phyloP scores from a whole-genome alignment of 331 rosid genomes.

The Ulmus americana region DNA sequence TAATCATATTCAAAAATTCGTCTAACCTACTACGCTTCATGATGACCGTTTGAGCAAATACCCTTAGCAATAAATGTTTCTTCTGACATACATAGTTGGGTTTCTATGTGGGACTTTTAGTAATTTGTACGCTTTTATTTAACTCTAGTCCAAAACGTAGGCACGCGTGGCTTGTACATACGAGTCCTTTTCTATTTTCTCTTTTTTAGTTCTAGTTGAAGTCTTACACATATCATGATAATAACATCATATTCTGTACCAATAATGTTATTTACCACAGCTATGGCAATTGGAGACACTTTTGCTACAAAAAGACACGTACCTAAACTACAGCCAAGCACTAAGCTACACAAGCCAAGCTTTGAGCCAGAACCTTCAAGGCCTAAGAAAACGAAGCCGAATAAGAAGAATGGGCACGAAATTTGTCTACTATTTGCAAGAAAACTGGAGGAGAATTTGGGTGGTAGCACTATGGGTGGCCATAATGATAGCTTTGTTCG shows the following conservation, averaged over 20 bases:
- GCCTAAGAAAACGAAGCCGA: slow-evolving; percentile 64
- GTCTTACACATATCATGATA: slow-evolving; percentile 15
- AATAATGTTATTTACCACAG: slow-evolving; percentile 36
- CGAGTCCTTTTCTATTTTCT: slow-evolving; percentile 8
- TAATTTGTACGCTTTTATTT: slow-evolving; percentile 7
- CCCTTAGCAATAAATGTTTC: too few relatives aligned
- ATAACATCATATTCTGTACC: slow-evolving; percentile 15
- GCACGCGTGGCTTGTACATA: slow-evolving; percentile 23
- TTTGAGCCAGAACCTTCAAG: slow-evolving; percentile 91
- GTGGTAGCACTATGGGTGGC: slow-evolving; percentile 60
- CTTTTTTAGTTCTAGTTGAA: slow-evolving; percentile 5
- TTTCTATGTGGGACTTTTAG: slow-evolving; percentile 23
- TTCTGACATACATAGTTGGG: slow-evolving; percentile 3
- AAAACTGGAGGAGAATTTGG: slow-evolving; percentile 92
- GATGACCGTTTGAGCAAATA: too few relatives aligned
- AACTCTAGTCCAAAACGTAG: slow-evolving; percentile 10
- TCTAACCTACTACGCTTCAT: neutral
- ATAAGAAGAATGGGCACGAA: slow-evolving; percentile 62
- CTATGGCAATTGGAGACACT: slow-evolving; percentile 98
- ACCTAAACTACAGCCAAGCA: slow-evolving; percentile 93
- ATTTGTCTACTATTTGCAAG: slow-evolving; percentile 68
- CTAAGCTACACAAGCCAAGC: slow-evolving; percentile 99
- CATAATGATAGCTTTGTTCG: slow-evolving; percentile 70
- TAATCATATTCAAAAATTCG: neutral
- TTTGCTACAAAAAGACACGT: slow-evolving; percentile 87